Evolutionary conservation across 108 stramenopile species (phyloP), one percentile per base, ranked within the genome.

Genomic region (Cyclotella choctawhatcheeana): DNA sequence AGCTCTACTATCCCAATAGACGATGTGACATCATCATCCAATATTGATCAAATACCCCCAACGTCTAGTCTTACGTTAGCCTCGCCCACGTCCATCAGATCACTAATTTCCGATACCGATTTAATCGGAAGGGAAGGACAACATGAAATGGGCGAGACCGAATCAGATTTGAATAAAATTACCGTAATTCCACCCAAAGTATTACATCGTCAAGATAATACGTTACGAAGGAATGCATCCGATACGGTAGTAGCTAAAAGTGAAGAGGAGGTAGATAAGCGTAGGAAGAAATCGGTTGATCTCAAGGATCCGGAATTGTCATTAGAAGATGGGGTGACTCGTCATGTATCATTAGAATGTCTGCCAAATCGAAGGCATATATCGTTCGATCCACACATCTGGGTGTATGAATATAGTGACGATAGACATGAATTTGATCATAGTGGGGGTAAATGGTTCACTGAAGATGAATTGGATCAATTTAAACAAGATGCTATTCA

Each of bases 401-500:
- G 55, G 64, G 76, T 82, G 0, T 51, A 73, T 60, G 81, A 82
- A 58, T 82, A 67, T 45, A 34, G 32, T 0, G 35, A 64, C 31
- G 63, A 45, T 16, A 47, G 37, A 0, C 30, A 35, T 16, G 33
- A 51, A 5, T 67, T 44, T n/a, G 71, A 78, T 32, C 48, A 51
- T 5, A 47, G 43, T 22, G 75, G 44, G 6, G 59, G 58, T 22
- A 59, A 73, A 35, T 92, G 90, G 90, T 89, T 85, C 60, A 74
- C 70, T 20, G 88, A 87, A 3, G 45, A 59, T 5, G 90, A 92
- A 54, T 52, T 92, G 48, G 73, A 75, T 5, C 59, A 69, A 20
- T 87, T 86, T 74, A 86, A 92, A 45, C 24, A 58, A 16, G 90
- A 92, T 56, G 84, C 90, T 1, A 84, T 89, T 31, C 77, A 71